Conservation (phyloP, 352 stramenopile genomes). For the Paralagenidium karlingii region DNA sequence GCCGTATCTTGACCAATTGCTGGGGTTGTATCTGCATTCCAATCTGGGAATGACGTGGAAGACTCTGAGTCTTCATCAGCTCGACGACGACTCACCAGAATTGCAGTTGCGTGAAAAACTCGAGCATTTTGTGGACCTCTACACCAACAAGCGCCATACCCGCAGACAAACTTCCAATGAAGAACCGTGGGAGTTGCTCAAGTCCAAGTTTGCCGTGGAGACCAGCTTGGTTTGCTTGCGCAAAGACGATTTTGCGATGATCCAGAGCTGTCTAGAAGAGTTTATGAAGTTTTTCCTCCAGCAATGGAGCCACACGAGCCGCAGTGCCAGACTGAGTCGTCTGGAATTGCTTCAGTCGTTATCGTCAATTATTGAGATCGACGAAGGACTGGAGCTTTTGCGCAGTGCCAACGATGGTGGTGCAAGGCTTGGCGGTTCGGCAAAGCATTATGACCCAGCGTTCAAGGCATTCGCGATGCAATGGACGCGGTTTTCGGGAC, state of each 20-base stretch:
- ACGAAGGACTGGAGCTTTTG: conserved; percentile 19
- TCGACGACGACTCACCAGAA: conserved; percentile 3
- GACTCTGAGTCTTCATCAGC: too few relatives aligned
- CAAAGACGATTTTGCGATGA: conserved; percentile 23
- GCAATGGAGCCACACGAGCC: conserved; percentile 44
- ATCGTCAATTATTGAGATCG: conserved; percentile 47
- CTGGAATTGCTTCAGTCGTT: conserved; percentile 50
- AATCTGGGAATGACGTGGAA: conserved; percentile 23
- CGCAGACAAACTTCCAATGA: too few relatives aligned
- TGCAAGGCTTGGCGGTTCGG: too few relatives aligned
- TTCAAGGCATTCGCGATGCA: conserved; percentile 15
- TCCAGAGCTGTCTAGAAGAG: conserved; percentile 37
- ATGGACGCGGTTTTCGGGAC: conserved; percentile 23
- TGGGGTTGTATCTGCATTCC: conserved; percentile 35
- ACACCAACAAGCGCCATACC: too few relatives aligned
- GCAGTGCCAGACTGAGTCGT: conserved; percentile 23
- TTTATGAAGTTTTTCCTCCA: conserved; percentile 38
- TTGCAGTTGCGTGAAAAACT: neutral
- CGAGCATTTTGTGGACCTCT: too few relatives aligned
- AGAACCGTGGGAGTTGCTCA: conserved; percentile 22
- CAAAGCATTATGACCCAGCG: conserved; percentile 3
- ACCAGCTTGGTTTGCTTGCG: conserved; percentile 27
- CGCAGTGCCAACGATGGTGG: conserved; percentile 1
- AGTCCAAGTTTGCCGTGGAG: conserved; percentile 36
- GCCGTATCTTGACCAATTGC: conserved; percentile 53